Base-by-base conservation (phyloP, 306 rosid genomes). In the Cicer cuneatum region DNA sequence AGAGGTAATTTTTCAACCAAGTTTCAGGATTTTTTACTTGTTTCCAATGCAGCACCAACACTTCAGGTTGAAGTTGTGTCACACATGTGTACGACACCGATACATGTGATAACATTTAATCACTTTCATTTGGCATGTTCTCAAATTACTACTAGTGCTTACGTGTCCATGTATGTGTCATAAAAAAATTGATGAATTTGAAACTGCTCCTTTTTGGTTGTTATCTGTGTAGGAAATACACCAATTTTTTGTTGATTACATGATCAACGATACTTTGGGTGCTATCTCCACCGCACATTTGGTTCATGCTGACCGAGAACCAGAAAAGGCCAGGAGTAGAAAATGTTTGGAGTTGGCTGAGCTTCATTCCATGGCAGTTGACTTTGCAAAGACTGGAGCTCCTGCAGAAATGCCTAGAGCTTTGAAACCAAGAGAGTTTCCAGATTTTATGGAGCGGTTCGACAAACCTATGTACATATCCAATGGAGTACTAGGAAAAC, bases 301-400 rank as follows among this genome's bases (percentile, higher is more conserved):
- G 61, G 94, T 91, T 85, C 97, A 84, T 3, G 92, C 96, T 1
- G 98, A 94, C 83, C 84, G 83, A 4, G 96, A 94, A 79, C 86
- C 86, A 24, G 87, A 91, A 0, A 94, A 87, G 69, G 97, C 93
- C 48, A 45, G 78, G 74, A 87, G 93, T 64, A 16, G 76, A 64
- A 94, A 91, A 83, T 94, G 98, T 72, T 83, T 87, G 74, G 89
- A 85, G 78, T 76, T 91, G 80, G 96, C 98, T 39, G 63, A 82
- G 71, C 88, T 94, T 54, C 98, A 94, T 65, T 94, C 98, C 78
- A 86, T 87, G 97, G 98, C 98, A 14, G 98, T 94, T 37, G 98
- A 94, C 84, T 94, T 89, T 79, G 98, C 98, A 18, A 91, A 94
- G 81, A 91, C 97, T 0, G 98, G 98, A 19, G 94, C 96, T 12